Conservation (phyloP, 2,329 filamentous ascomycete species). For the Endoconidiophora laricicola region DNA sequence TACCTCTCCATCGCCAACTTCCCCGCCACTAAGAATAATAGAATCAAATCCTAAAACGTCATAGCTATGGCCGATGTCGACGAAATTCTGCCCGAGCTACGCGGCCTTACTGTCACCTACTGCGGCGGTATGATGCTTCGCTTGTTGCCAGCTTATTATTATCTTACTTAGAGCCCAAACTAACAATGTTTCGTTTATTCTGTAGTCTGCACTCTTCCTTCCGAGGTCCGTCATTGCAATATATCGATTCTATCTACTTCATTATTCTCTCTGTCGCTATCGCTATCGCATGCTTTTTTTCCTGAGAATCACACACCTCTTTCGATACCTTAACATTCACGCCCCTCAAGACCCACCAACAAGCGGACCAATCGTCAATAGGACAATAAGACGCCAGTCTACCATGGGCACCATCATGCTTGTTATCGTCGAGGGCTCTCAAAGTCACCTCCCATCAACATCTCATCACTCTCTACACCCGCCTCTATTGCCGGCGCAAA, state of each 20-base stretch:
- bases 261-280: too few species aligned
- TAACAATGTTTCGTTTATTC: not conserved
- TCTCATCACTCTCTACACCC: conserved; percentile 5
- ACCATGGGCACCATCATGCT: not conserved
- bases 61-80: conserved; percentile 11
- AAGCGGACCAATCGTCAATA: not conserved
- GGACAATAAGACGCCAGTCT: too few species aligned
- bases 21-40: not conserved
- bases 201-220: conserved; percentile 46
- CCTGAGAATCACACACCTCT: too few species aligned
- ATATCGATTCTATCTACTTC: too few species aligned
- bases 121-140: conserved; percentile 37
- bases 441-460: not conserved
- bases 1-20: not conserved
- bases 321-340: too few species aligned
- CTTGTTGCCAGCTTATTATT: not conserved
- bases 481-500: not conserved
- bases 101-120: conserved; percentile 27
- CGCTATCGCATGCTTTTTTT: too few species aligned
- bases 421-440: not conserved
- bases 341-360: too few species aligned
- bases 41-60: not conserved
- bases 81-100: conserved; percentile 10
- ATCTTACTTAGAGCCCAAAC: not conserved
- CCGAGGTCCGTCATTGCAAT: conserved; percentile 33